Evolutionary conservation across 2,329 filamentous ascomycete genomes (phyloP).

Genomic region (Fusarium torulosum): DNA sequence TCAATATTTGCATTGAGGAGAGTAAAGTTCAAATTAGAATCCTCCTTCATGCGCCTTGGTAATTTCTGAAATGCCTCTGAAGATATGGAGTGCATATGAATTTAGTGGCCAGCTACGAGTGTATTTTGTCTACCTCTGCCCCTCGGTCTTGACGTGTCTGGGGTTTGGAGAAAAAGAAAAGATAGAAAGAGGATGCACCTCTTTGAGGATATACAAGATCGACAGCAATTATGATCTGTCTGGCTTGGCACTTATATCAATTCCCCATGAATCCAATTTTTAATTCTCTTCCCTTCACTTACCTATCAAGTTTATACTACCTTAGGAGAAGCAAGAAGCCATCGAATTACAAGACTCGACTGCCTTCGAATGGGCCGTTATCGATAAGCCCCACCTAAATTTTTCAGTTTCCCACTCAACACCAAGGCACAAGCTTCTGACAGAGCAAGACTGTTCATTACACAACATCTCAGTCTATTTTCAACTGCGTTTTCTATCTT

Average conservation of each 20-base stretch:
- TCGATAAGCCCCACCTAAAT: conserved; percentile 52
- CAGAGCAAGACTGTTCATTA: conserved; percentile 25
- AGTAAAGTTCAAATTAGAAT: too few relatives aligned
- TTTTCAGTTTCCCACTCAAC: conserved; percentile 49
- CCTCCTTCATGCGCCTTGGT: too few relatives aligned
- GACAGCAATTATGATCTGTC: not conserved
- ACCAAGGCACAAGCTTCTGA: conserved; percentile 36
- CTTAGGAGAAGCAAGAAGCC: not conserved
- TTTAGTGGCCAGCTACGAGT: not conserved
- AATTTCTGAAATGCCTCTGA: too few relatives aligned
- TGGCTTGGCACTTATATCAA: not conserved
- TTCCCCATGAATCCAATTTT: not conserved
- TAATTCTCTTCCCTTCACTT: not conserved
- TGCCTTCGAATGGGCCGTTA: conserved; percentile 37
- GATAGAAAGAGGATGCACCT: not conserved
- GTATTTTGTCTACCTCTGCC: conserved; percentile 20
- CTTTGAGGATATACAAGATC: not conserved
- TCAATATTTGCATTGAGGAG: too few relatives aligned
- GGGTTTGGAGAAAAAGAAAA: not conserved
- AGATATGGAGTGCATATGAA: too few relatives aligned
- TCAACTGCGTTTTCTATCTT: not conserved
- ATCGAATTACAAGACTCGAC: conserved; percentile 1
- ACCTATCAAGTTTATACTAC: not conserved
- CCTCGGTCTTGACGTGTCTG: conserved; percentile 6
- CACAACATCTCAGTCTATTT: conserved; percentile 16